A percentile compares a stretch with the other conserved stretches of the same genome.
These are phyloP conservation scores for Thelephora terrestris DNA, from an alignment of 1,284 basidiomycete species.

Conservation along the genomic window DNA sequence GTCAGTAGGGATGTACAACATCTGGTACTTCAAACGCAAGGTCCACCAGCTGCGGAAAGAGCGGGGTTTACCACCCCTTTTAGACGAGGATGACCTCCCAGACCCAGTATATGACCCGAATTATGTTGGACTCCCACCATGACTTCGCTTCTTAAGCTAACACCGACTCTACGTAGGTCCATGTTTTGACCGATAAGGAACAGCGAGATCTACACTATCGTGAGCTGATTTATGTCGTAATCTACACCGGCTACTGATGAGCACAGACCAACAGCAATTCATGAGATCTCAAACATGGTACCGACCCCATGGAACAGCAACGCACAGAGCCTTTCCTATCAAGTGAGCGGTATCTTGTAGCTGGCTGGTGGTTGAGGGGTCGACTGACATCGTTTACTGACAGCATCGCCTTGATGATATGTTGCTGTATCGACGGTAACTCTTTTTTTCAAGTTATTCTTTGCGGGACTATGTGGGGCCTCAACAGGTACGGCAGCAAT, in stretches of 20 bases:
- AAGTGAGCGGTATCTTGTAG: constrained; percentile 30
- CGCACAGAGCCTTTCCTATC: constrained; percentile 78
- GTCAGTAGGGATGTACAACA: constrained; percentile 51
- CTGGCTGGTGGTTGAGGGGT: constrained; percentile 5
- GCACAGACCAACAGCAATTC: constrained; percentile 58
- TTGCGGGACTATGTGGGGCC: constrained; percentile 77
- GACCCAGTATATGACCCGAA: constrained; percentile 67
- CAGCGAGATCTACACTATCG: constrained; percentile 60
- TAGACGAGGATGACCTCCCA: constrained; percentile 68
- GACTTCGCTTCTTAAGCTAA: neutral
- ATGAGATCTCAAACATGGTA: constrained; percentile 78
- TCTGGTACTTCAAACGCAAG: constrained; percentile 62
- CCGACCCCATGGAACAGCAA: constrained; percentile 76
- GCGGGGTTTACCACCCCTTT: constrained; percentile 55
- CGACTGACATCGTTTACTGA: constrained; percentile 6
- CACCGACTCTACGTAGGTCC: constrained; percentile 23
- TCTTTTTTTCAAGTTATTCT: constrained; percentile 75
- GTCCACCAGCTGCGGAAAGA: constrained; percentile 46
- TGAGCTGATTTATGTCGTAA: constrained; percentile 23
- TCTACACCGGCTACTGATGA: neutral
- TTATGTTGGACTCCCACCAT: constrained; percentile 29
- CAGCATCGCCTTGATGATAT: constrained; percentile 54
- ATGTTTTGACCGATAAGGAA: constrained; percentile 65
- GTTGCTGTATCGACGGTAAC: constrained; percentile 68
- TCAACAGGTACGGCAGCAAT: constrained; percentile 39